Conservation (phyloP, 148 eudicot species). For the Pharnaceum exiguum region DNA sequence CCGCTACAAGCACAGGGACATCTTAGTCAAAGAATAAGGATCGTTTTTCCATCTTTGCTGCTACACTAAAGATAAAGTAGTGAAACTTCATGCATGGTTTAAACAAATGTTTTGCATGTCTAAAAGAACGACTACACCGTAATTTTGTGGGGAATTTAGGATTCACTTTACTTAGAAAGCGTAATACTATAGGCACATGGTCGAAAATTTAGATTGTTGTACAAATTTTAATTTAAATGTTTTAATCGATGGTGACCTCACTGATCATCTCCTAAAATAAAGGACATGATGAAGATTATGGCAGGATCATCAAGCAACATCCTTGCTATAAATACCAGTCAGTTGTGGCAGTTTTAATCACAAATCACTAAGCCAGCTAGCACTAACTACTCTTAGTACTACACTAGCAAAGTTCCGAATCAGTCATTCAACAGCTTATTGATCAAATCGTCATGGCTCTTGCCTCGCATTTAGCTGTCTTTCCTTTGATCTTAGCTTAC, state of each 20-base stretch:
- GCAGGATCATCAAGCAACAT: background rate
- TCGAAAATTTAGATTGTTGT: background rate
- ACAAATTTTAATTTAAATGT: background rate
- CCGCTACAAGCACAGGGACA: too few relatives aligned
- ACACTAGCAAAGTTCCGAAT: background rate
- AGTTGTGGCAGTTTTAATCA: slow-evolving; percentile 3
- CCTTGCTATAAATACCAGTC: slow-evolving; percentile 13
- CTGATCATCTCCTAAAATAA: slow-evolving; percentile 16
- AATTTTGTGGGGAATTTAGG: too few relatives aligned
- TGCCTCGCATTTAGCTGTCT: background rate
- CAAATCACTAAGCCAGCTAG: slow-evolving; percentile 8
- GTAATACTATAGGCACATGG: slow-evolving; percentile 1
- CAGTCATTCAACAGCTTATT: background rate
- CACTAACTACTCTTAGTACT: background rate
- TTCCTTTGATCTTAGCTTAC: background rate
- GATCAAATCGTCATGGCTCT: background rate
- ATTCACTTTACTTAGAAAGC: background rate
- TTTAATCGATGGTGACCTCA: slow-evolving; percentile 15
- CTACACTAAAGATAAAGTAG: background rate
- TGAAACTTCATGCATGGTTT: slow-evolving; percentile 3
- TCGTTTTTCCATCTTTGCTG: slow-evolving; percentile 26
- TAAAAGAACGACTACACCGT: background rate
- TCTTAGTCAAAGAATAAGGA: slow-evolving; percentile 5
- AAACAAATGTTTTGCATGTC: slow-evolving; percentile 9
- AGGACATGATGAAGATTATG: background rate